Base-by-base conservation (phyloP, 306 rosid genomes). In the Alnus rubra region DNA sequence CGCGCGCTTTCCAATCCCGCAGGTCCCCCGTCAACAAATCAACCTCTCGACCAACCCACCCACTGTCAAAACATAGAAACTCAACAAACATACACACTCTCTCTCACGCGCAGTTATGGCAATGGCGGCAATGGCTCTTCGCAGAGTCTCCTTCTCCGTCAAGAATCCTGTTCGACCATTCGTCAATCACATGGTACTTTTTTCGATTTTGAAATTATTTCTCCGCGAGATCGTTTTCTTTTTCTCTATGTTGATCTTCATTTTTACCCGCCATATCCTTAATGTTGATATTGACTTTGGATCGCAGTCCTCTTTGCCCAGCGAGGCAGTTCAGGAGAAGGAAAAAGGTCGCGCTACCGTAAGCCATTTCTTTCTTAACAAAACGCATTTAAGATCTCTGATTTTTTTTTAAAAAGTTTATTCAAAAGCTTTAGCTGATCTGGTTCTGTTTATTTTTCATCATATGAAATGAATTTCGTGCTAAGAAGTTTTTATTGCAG, bases 101-200 rank as follows among this genome's bases (percentile, higher is more conserved):
- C 71, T 39, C 30, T 1, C 47, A 13, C 69, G 0, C 30, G 7
- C 12, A 49, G 35, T 45, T 49, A 19, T 37, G 30, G 31, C 81
- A 76, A 87, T 88, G 91, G 87, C 97, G 30, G 88, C 96, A 44
- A 78, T 88, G 90, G 96, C 94, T 80, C 91, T 92, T 76, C 97
- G 94, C 76, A 83, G 87, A 48, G 88, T 92, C 73, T 82, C 92
- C 51, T 68, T 84, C 76, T 73, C 89, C 81, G 11, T 89, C 52
- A 79, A 50, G 76, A 89, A 79, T 42, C 87, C 90, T 30, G 51
- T 48, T 47, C 60, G 76, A 74, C 53, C 86, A 71, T 71, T 87
- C 76, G 1, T 88, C 53, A 56, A 81, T 85, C 90, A 79, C 86
- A 59, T 80, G 90, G 98, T 92, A 69, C 31, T 12, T 4, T 10